A percentile compares a stretch with the other conserved stretches of the same genome.
Conservation (phyloP, 2,329 filamentous ascomycete genomes). For the Xylaria polymorpha region DNA sequence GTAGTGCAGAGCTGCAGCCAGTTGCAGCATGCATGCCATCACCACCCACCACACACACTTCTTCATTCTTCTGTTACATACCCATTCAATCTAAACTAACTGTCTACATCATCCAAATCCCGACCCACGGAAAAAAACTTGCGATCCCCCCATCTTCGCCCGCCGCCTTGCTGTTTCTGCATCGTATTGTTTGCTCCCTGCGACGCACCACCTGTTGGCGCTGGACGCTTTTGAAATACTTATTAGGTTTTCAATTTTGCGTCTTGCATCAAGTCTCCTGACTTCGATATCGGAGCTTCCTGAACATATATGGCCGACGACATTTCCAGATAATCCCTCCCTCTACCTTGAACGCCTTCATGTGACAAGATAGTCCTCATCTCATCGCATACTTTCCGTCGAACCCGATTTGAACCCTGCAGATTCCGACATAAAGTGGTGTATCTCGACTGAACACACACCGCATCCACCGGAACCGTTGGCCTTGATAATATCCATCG, state of each 20-base stretch:
- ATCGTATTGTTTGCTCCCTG: background rate
- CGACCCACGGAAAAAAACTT: conserved; percentile 2
- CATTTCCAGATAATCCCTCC: background rate
- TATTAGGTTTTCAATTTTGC: background rate
- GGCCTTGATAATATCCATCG: background rate
- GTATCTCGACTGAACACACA: background rate
- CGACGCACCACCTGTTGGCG: background rate
- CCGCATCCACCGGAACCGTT: background rate
- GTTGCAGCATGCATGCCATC: conserved; percentile 25
- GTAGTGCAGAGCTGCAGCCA: conserved; percentile 1
- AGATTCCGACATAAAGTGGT: background rate
- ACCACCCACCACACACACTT: conserved; percentile 7
- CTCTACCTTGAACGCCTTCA: background rate
- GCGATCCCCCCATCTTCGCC: conserved; percentile 8
- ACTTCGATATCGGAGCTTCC: conserved; percentile 8
- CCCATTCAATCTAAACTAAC: background rate
- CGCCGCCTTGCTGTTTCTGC: background rate
- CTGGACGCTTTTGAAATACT: conserved; percentile 18
- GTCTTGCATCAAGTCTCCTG: background rate
- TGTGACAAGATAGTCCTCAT: background rate
- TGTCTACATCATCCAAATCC: conserved; percentile 7
- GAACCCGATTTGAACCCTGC: background rate
- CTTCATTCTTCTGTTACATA: conserved; percentile 19
- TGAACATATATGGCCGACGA: background rate
- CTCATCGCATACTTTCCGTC: background rate